Percentiles rank a stretch among this genome's conserved stretches.
These are phyloP conservation scores for Glycine soja DNA, from an alignment of 306 rosid genomes.

Conservation along the genomic window DNA sequence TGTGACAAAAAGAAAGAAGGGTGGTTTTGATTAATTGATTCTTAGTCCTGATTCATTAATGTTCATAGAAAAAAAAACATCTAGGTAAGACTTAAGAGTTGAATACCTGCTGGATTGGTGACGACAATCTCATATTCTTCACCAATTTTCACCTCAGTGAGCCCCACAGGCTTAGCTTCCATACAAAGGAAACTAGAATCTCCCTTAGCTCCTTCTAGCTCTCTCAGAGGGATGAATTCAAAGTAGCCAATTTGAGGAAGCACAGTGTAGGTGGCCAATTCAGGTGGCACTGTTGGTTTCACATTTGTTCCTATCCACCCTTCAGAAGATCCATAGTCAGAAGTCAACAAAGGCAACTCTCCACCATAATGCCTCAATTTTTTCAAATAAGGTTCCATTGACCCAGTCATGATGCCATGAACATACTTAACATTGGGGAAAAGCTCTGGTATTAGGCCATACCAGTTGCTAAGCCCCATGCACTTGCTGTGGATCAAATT, in stretches of 20 bases:
- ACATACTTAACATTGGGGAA: slow-evolving; percentile 85
- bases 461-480: slow-evolving; percentile 76
- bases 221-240: slow-evolving; percentile 75
- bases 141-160: slow-evolving; percentile 75
- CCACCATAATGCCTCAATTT: slow-evolving; percentile 87
- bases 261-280: slow-evolving; percentile 70
- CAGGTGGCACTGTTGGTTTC: slow-evolving; percentile 74
- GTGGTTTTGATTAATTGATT: background rate
- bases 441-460: slow-evolving; percentile 80
- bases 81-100: background rate
- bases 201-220: slow-evolving; percentile 21
- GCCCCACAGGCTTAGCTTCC: slow-evolving; percentile 64
- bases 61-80: background rate
- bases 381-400: slow-evolving; percentile 84
- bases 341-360: slow-evolving; percentile 75
- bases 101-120: slow-evolving; percentile 84
- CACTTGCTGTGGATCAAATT: slow-evolving; percentile 63
- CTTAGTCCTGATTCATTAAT: background rate
- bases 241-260: slow-evolving; percentile 92
- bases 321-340: slow-evolving; percentile 96
- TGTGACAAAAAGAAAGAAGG: background rate
- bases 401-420: slow-evolving; percentile 89
- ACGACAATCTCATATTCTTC: slow-evolving; percentile 73
- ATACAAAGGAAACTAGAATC: slow-evolving; percentile 28
- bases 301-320: slow-evolving; percentile 92